Percentiles rank a stretch among this genome's conserved stretches.
phyloP scores from a whole-genome alignment of 345 rosid genomes.

The sweet orange (Citrus sinensis) region DVS_A1.0 CM039166.1:25201501-25202000 shows the following conservation, averaged over 20 bases:
- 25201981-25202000: too few relatives aligned
- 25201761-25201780: background rate
- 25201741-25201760: background rate
- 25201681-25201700: conserved; percentile 26
- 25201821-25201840: conserved; percentile 15
- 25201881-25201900: conserved; percentile 35
- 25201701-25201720: background rate
- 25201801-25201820: background rate
- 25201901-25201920: conserved; percentile 26
- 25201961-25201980: background rate
- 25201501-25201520: conserved; percentile 21
- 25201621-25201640: conserved; percentile 21
- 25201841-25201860: conserved; percentile 38
- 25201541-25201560: background rate
- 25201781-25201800: background rate
- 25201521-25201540: background rate
- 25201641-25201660: conserved; percentile 15
- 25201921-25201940: conserved; percentile 16
- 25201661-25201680: conserved; percentile 31
- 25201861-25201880: conserved; percentile 34
- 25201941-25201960: conserved; percentile 29
- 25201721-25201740: background rate
- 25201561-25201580: background rate
- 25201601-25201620: background rate
- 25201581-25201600: background rate